Conservation (phyloP, 192 early-diverging fungal species). For the Paraglomus occultum region DNA sequence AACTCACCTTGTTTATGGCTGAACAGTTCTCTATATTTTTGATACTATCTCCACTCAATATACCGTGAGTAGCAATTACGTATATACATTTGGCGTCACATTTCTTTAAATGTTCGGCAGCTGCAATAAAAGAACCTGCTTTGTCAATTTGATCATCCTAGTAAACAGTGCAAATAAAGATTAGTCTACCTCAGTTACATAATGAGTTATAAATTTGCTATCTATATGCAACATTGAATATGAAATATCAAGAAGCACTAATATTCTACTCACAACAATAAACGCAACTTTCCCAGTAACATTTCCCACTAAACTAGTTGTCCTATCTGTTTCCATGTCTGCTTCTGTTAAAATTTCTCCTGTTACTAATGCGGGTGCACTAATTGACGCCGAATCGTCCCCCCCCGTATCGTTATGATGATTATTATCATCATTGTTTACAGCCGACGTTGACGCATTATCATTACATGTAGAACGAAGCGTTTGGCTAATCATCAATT, state of each 20-base stretch:
- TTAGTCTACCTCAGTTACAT: background rate
- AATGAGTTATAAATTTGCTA: too few species aligned
- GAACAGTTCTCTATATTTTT: constrained; percentile 79
- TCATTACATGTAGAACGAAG: background rate
- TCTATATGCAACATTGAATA: background rate
- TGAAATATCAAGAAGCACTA: background rate
- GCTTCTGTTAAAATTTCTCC: constrained; percentile 26
- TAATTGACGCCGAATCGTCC: background rate
- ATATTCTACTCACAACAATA: constrained; percentile 61
- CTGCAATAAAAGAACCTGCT: constrained; percentile 86
- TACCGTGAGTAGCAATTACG: constrained; percentile 93
- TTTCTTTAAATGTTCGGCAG: constrained; percentile 85
- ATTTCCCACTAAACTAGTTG: constrained; percentile 90
- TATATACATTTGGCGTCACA: constrained; percentile 77
- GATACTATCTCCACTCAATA: constrained; percentile 86
- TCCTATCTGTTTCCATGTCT: constrained; percentile 43
- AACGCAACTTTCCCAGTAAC: constrained; percentile 83
- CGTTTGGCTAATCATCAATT: constrained; percentile 26
- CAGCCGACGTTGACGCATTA: background rate
- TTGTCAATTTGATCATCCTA: constrained; percentile 95
- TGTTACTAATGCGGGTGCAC: background rate
- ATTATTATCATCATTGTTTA: background rate
- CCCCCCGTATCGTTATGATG: background rate
- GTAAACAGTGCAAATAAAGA: background rate
- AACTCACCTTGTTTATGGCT: constrained; percentile 68